Percentiles rank a stretch among this genome's conserved stretches.
Evolutionary conservation across 225 moss, liverwort and hornwort genomes (phyloP).

Genomic region (Marchantia paleacea): DNA sequence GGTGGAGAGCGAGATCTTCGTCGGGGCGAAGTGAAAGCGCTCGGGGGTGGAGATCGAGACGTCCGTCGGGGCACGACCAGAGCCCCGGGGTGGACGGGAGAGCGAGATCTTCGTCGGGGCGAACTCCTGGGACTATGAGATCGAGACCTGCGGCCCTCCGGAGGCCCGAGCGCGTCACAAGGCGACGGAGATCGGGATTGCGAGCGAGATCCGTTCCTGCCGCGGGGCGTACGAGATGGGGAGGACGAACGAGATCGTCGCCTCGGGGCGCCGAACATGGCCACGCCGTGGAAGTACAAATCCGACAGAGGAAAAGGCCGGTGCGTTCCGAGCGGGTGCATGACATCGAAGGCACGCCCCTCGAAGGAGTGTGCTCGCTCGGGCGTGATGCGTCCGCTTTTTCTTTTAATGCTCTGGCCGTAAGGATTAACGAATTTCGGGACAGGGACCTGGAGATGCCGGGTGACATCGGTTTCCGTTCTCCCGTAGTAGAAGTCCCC

Average conservation of each 20-base stretch:
- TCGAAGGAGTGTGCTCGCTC: conserved; percentile 2
- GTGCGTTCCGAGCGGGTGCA: conserved; percentile 41
- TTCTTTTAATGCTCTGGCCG: conserved; percentile 9
- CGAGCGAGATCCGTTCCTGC: no score
- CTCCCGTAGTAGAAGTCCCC: conserved; percentile 20
- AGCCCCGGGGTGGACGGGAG: no score
- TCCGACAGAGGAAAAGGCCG: conserved; percentile 36
- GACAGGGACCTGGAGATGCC: conserved; percentile 21
- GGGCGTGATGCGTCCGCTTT: background rate
- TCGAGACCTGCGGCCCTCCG: background rate
- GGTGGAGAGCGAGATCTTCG: no score
- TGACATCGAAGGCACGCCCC: conserved; percentile 21
- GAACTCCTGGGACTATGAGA: background rate
- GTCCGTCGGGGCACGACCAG: no score
- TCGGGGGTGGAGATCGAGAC: conserved; percentile 14
- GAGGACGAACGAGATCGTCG: background rate
- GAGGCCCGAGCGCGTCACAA: background rate
- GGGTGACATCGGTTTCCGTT: conserved; percentile 26
- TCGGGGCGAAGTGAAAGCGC: no score
- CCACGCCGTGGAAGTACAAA: conserved; percentile 25
- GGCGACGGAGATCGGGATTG: background rate
- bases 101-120: background rate
- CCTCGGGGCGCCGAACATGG: no score
- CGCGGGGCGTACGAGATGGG: background rate
- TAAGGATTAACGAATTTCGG: conserved; percentile 25